phyloP scores from a whole-genome alignment of 2,329 filamentous ascomycete species.

The Leptographium flavum region DNA sequence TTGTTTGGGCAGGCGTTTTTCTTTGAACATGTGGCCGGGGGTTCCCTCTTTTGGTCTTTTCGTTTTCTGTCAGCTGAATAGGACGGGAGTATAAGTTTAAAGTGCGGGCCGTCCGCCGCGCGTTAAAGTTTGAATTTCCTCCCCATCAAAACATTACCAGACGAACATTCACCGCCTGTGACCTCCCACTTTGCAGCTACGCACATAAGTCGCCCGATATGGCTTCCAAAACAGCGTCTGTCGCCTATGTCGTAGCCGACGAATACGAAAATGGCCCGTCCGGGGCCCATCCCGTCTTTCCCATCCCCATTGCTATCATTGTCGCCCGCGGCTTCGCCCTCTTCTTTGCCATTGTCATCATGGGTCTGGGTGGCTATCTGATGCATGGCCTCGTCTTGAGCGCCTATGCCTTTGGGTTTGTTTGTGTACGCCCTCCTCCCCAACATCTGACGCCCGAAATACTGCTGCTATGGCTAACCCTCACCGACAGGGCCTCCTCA shows the following conservation, averaged over 20 bases:
- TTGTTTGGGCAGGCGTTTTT: too few species aligned
- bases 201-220: too few species aligned
- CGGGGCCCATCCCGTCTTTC: slow-evolving; percentile 13
- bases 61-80: too few species aligned
- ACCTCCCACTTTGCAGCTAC: not conserved
- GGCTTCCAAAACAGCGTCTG: not conserved
- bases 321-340: slow-evolving; percentile 16
- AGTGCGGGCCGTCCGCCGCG: too few species aligned
- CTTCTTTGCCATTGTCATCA: slow-evolving; percentile 15
- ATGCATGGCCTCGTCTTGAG: slow-evolving; percentile 17
- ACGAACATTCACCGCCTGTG: not conserved
- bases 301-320: slow-evolving; percentile 14
- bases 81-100: too few species aligned
- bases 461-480: not conserved
- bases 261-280: slow-evolving; percentile 4
- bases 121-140: too few species aligned
- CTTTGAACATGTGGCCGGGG: too few species aligned
- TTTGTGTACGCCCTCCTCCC: slow-evolving; percentile 14
- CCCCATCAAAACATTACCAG: too few species aligned
- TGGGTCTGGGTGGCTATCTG: slow-evolving; percentile 14
- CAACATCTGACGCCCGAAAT: too few species aligned
- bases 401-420: slow-evolving; percentile 15
- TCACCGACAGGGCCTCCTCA: slow-evolving; percentile 14
- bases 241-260: slow-evolving; percentile 6
- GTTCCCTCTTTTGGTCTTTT: too few species aligned